A percentile compares a stretch with the other conserved stretches of the same genome.
phyloP scores from a whole-genome alignment of 2,329 filamentous ascomycete species.

The Penicillium oxalicum region DNA sequence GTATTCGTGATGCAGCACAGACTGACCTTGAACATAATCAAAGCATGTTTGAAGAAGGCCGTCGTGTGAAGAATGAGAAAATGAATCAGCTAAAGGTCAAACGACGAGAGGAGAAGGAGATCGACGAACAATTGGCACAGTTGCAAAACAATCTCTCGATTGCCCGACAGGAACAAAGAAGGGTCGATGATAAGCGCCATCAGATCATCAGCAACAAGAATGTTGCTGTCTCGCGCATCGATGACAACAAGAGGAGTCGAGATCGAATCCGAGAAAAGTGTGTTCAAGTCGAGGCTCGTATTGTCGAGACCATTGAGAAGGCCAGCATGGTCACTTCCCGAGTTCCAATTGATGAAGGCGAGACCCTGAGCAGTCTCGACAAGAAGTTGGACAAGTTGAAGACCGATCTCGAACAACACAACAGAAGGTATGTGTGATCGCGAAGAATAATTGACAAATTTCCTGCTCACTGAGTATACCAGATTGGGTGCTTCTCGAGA shows the following conservation, averaged over 20 bases:
- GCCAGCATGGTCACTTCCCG: constrained; percentile 53
- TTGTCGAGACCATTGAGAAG: constrained; percentile 51
- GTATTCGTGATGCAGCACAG: constrained; percentile 53
- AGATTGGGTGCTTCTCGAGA: constrained; percentile 59
- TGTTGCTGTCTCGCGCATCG: constrained; percentile 48
- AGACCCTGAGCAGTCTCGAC: constrained; percentile 52
- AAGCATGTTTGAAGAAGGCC: constrained; percentile 46
- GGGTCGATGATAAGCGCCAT: constrained; percentile 45
- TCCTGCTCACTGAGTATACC: too few relatives aligned
- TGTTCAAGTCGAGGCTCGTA: constrained; percentile 43
- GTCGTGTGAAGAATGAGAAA: constrained; percentile 41
- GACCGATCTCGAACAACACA: constrained; percentile 54
- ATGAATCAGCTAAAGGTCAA: constrained; percentile 32
- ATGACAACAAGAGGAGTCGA: constrained; percentile 46
- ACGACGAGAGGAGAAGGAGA: constrained; percentile 32
- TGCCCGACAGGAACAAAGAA: constrained; percentile 49
- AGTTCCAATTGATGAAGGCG: constrained; percentile 58
- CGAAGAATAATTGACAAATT: not conserved
- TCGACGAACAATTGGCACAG: constrained; percentile 31
- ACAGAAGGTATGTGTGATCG: constrained; percentile 39
- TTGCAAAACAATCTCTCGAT: constrained; percentile 48
- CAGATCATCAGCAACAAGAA: constrained; percentile 59
- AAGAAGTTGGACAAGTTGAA: constrained; percentile 48
- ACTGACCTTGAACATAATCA: constrained; percentile 40
- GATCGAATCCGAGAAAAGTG: constrained; percentile 44